Base-by-base conservation (phyloP, 352 stramenopile species). In the Phytophthora nicotianae region DNA sequence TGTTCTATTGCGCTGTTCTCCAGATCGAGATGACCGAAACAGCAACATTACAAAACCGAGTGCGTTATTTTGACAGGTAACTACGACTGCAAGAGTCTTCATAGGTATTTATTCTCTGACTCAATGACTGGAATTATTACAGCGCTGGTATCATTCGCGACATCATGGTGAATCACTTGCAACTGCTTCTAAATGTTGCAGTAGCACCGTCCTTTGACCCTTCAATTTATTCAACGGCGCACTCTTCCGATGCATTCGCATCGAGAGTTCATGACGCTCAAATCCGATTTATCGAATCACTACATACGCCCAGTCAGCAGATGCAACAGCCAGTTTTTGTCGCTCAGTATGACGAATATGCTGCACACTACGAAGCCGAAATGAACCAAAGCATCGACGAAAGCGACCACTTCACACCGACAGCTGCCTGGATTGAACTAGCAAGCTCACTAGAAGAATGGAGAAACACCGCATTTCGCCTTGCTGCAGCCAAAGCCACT, bases 111-210 rank as follows among this genome's bases (percentile, higher is more conserved):
- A 27, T 46, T 29, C 20, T 13, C 23, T 50, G 21, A 2, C 24
- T 62, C 8, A 63, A 1, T 26, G n/a, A 19, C 8, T 48, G 26
- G 8, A 54, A 2, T 6, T 23, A 4, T 40, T 20, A 4, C 35
- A 90, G 78, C 21, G 72, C 72, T 24, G 87, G 87, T 2, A 90
- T 96, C 26, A 74, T 96, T 23, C 82, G 87, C 8, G 86, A 96
- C 35, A 79, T 93, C 4, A 91, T 95, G 73, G 77, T 80, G 19
- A 96, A 95, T 57, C 87, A 96, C 27, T 63, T 96, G 24, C 85
- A 91, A 13, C 59, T 93, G 11, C 54, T 95, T 16, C 59, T 91
- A 0, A 67, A 64, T 1, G 42, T 75, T 38, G 49, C 77, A 13
- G 68, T 80, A 3, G 19, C 66, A 1, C 72, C 77, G 21, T 79